Evolutionary conservation across 768 basidiomycete genomes (phyloP).

Genomic region (Rhodocollybia butyracea): DNA sequence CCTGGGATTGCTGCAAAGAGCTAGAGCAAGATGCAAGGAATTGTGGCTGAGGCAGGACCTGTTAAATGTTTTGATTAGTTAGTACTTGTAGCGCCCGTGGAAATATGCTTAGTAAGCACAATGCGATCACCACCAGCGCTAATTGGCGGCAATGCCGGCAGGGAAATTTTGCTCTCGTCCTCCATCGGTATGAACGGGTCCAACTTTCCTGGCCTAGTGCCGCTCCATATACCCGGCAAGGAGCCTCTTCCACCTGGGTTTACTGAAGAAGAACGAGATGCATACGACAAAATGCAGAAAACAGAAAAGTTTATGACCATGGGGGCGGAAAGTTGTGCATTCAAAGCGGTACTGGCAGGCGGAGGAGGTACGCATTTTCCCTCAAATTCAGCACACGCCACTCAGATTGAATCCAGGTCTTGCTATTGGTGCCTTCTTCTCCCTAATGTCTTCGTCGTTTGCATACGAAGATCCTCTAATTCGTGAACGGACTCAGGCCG

Average conservation of each 20-base stretch:
- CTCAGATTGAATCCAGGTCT: constrained; percentile 55
- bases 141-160: too few species aligned
- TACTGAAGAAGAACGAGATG: constrained; percentile 73
- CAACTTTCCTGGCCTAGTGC: constrained; percentile 50
- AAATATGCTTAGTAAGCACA: too few species aligned
- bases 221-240: constrained; percentile 80
- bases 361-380: constrained; percentile 62
- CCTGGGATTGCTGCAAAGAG: too few species aligned
- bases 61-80: too few species aligned
- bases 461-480: constrained; percentile 92
- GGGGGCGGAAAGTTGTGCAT: constrained; percentile 84
- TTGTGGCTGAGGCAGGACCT: too few species aligned
- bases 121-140: too few species aligned
- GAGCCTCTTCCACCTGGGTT: constrained; percentile 85
- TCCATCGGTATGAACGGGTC: constrained; percentile 9
- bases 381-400: constrained; percentile 1
- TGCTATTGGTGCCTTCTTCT: constrained; percentile 92
- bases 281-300: constrained; percentile 67
- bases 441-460: constrained; percentile 93
- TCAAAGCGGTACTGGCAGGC: constrained; percentile 79
- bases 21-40: too few species aligned
- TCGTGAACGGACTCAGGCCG: constrained; percentile 55
- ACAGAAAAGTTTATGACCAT: constrained; percentile 67
- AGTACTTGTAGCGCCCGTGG: too few species aligned
- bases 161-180: neutral